Evolutionary conservation across 306 rosid species (phyloP).

Genomic region (Parietaria judaica): DNA sequence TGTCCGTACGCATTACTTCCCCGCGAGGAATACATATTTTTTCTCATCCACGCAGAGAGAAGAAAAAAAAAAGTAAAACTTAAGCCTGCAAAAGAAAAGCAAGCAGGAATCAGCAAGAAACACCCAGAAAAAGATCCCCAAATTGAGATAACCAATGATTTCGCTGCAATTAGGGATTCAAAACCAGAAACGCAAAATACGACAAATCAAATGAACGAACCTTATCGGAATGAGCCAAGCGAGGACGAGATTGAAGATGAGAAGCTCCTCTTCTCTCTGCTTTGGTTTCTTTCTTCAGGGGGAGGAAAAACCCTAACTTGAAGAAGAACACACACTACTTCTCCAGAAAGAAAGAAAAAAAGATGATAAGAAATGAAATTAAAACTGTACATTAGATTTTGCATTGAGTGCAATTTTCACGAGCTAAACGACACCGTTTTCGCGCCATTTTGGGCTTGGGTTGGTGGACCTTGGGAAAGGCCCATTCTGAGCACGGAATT

Average conservation of each 20-base stretch:
- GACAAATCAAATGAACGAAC: background rate
- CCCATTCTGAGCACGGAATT: background rate
- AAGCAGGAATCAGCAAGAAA: background rate
- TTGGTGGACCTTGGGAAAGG: background rate
- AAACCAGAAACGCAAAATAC: background rate
- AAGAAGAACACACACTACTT: background rate
- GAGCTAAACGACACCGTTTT: background rate
- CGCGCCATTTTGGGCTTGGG: no score
- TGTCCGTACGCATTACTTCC: slow-evolving; percentile 79
- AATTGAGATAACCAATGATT: background rate
- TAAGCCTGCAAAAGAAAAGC: background rate
- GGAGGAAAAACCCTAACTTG: slow-evolving; percentile 29
- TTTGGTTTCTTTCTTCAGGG: background rate
- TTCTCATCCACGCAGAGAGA: slow-evolving; percentile 18
- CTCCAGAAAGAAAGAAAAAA: no score
- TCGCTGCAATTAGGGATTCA: background rate
- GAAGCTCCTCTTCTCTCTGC: background rate
- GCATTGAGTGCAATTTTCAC: background rate
- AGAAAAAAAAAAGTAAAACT: background rate
- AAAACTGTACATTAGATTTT: no score
- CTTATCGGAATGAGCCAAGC: slow-evolving; percentile 7
- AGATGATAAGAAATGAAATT: no score
- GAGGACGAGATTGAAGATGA: background rate
- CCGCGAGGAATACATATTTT: slow-evolving; percentile 74
- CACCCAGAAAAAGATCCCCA: no score